phyloP scores from a whole-genome alignment of 2,329 filamentous ascomycete genomes.

The Teratosphaeria epicoccoides region DNA sequence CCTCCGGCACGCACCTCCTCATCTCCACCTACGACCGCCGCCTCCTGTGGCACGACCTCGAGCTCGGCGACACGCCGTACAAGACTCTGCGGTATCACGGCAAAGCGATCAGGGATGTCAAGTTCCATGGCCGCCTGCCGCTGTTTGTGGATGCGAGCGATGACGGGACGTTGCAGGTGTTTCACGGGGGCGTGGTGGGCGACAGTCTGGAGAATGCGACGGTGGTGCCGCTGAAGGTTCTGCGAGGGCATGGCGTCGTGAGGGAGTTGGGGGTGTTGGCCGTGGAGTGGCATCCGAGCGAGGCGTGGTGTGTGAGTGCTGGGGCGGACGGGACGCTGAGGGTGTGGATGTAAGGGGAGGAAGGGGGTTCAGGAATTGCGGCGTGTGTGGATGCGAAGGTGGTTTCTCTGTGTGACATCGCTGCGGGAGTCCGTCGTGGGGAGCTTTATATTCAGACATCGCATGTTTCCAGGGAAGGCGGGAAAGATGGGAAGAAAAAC shows the following conservation, averaged over 20 bases:
- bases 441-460: no score
- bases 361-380: no score
- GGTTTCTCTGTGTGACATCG: no score
- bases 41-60: constrained; percentile 92
- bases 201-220: constrained; percentile 94
- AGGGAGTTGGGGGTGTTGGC: constrained; percentile 83
- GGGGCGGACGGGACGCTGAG: constrained; percentile 89
- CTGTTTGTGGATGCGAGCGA: constrained; percentile 93
- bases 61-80: constrained; percentile 80
- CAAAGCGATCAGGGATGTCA: constrained; percentile 81
- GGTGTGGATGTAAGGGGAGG: constrained; percentile 53
- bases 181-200: constrained; percentile 90
- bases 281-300: constrained; percentile 87
- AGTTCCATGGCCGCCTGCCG: constrained; percentile 68
- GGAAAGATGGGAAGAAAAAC: no score
- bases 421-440: no score
- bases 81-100: constrained; percentile 93
- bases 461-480: no score
- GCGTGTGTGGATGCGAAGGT: no score
- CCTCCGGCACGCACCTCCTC: constrained; percentile 85
- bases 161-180: constrained; percentile 88
- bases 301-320: constrained; percentile 90
- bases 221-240: constrained; percentile 90
- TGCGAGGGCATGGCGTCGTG: constrained; percentile 74
- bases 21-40: constrained; percentile 91